Evolutionary conservation across 2,329 filamentous ascomycete species (phyloP), one percentile per base, ranked within the genome.

Genomic region (Phialophora verrucosa): DNA sequence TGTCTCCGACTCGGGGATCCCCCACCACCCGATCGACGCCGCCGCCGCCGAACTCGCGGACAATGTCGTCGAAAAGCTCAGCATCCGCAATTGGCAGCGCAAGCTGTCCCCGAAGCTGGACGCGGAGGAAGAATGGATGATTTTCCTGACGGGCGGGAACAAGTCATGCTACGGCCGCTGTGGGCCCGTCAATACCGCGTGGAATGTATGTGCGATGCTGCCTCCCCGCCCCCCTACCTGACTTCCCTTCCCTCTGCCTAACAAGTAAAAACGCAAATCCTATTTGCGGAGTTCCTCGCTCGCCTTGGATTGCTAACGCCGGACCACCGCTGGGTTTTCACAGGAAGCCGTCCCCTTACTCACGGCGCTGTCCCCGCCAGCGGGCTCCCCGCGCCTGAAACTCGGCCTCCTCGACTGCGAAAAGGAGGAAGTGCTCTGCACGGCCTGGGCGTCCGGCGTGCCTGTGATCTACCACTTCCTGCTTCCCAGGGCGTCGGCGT

Each of bases 91-190:
- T 80, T 87, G 85, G 83, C 79, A 85, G 73, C 76, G 81, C 57
- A 76, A 85, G 58, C 74, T 90, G 42, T 80, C 76, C 44, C 78
- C 80, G 20, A 73, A 76, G 29, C 70, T 77, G 31, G 79, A 78
- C 67, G 78, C 76, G 53, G 84, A 81, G 73, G 85, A 81, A n/a
- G 74, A 73, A 53, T 89, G 85, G 86, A 78, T 88, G 70, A 76
- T 90, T 60, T 88, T 82, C 74, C 76, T 88, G 53, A 88, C 86
- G 4, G 87, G 87, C 66, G 87, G 86, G 53, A 89, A 90, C 79
- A 84, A 84, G 76, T 88, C 85, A 44, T 90, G 87, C 79, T 87
- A 83, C 72, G 87, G 87, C 69, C 77, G 83, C 68, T 90, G 87
- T 76, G 81, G 74, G 32, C 79, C 78, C 53, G 81, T 83, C 12